Evolutionary conservation across 441 rosid genomes (phyloP).

Genomic region (Populus hybrid): DNA sequence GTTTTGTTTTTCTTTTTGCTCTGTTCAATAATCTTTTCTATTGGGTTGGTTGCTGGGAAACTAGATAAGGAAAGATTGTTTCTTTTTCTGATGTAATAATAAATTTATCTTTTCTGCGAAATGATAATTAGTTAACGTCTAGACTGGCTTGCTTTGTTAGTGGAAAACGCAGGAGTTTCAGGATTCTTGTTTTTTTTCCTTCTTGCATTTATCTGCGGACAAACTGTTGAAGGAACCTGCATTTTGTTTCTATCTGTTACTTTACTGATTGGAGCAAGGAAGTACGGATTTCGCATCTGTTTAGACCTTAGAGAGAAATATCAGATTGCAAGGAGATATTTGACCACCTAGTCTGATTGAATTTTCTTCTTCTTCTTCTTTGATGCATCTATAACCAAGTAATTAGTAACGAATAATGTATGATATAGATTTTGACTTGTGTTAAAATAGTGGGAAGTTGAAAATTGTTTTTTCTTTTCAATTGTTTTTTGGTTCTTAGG

Average conservation of each 20-base stretch:
- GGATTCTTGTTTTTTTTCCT: not conserved
- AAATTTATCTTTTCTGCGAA: not conserved
- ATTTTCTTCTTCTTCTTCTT: no score
- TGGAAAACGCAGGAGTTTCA: not conserved
- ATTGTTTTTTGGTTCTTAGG: no score
- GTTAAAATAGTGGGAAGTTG: no score
- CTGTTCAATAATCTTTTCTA: not conserved
- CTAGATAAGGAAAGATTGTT: not conserved
- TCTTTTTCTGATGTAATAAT: not conserved
- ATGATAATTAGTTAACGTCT: not conserved
- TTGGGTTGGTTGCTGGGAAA: constrained; percentile 5
- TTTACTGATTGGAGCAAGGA: constrained; percentile 1
- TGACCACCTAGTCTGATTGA: no score
- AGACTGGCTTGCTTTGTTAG: not conserved
- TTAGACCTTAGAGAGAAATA: no score
- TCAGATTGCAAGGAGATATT: no score
- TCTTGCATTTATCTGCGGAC: not conserved
- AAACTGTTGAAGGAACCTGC: not conserved
- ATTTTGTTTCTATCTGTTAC: constrained; percentile 25
- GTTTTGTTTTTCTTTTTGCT: constrained; percentile 4
- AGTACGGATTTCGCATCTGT: no score
- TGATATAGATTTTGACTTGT: no score
- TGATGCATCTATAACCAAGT: no score
- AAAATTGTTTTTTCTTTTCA: no score
- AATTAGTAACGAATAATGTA: no score